These are phyloP conservation scores for Podaxis sp. DNA, from an alignment of 768 basidiomycete species.

Conservation along the genomic window DNA sequence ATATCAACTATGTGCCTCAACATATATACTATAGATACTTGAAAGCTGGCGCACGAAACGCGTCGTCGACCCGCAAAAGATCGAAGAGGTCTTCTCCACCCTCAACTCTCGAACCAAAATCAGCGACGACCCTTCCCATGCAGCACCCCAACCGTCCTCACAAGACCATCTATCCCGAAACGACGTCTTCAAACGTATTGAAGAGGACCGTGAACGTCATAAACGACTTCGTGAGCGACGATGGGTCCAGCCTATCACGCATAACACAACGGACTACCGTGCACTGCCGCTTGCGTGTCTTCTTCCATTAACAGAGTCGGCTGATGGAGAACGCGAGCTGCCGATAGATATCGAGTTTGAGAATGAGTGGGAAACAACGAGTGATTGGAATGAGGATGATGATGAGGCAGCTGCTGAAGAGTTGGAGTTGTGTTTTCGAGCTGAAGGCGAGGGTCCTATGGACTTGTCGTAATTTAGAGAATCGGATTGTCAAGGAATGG, in stretches of 20 bases:
- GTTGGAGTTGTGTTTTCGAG: conserved; percentile 64
- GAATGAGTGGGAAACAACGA: conserved; percentile 86
- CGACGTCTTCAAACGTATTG: conserved; percentile 84
- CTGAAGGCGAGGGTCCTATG: conserved; percentile 39
- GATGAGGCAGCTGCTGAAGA: conserved; percentile 73
- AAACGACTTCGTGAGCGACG: conserved; percentile 87
- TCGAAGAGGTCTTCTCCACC: conserved; percentile 62
- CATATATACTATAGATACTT: conserved; percentile 55
- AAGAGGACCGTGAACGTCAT: conserved; percentile 90
- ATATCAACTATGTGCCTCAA: not conserved
- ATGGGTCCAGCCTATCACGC: conserved; percentile 81
- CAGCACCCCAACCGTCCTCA: conserved; percentile 12
- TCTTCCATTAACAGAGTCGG: conserved; percentile 49
- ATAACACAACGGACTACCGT: conserved; percentile 38
- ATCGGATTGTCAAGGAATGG: not conserved
- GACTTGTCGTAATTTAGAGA: conserved; percentile 28
- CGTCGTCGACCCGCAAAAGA: conserved; percentile 70
- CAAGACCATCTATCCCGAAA: conserved; percentile 42
- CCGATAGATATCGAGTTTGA: conserved; percentile 82
- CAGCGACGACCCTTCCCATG: conserved; percentile 13
- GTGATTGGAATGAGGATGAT: conserved; percentile 90
- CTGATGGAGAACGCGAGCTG: conserved; percentile 53
- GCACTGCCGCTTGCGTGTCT: conserved; percentile 52
- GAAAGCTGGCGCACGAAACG: conserved; percentile 88
- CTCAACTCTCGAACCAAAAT: conserved; percentile 42